phyloP scores from a whole-genome alignment of 2,329 filamentous ascomycete genomes.

The Fusarium sterilihyphosum region DNA sequence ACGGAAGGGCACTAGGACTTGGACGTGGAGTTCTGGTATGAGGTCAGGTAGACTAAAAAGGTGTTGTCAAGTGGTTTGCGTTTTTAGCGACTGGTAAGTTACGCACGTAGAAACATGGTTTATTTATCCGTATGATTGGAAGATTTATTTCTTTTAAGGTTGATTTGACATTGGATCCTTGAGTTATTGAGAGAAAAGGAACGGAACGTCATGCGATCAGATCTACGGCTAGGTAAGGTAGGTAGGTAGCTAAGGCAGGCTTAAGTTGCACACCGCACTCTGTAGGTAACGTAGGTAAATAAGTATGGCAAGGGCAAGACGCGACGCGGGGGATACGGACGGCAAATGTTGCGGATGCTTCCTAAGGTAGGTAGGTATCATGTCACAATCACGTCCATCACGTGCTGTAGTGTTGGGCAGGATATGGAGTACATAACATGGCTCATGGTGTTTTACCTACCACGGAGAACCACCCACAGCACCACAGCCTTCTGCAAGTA shows the following conservation, averaged over 20 bases:
- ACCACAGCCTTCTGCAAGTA: neutral
- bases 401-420: neutral
- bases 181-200: neutral
- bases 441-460: neutral
- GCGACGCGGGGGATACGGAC: constrained; percentile 24
- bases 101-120: neutral
- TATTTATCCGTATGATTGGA: neutral
- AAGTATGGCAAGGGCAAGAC: constrained; percentile 2
- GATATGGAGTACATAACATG: neutral
- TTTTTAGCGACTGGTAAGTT: neutral
- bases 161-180: neutral
- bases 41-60: neutral
- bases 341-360: neutral
- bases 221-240: neutral
- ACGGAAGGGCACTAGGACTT: neutral
- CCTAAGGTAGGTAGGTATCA: neutral
- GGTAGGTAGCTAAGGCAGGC: neutral
- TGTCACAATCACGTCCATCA: neutral
- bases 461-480: no score
- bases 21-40: neutral
- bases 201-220: neutral
- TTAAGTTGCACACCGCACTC: neutral
- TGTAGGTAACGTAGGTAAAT: neutral
- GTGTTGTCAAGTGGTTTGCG: neutral
- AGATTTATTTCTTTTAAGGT: neutral